phyloP scores from a whole-genome alignment of 441 rosid species.

The Erysimum pusillum region DNA sequence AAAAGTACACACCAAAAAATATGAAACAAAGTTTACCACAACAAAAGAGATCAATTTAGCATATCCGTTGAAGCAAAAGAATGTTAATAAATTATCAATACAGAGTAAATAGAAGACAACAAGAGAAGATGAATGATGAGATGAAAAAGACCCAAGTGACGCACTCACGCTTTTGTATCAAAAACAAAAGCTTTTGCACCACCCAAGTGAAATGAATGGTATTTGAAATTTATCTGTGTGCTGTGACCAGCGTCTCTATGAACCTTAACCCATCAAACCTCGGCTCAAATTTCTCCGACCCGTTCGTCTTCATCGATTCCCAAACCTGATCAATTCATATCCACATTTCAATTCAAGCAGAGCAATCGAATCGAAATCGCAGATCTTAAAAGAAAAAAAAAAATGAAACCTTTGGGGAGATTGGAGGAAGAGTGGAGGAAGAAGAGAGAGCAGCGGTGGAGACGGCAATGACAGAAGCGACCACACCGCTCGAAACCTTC shows the following conservation, averaged over 20 bases:
- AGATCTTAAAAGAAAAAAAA: slow-evolving; percentile 23
- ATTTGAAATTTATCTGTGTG: slow-evolving; percentile 63
- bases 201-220: slow-evolving; percentile 3
- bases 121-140: slow-evolving; percentile 6
- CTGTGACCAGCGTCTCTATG: slow-evolving; percentile 89
- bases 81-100: slow-evolving; percentile 24
- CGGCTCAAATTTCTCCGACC: slow-evolving; percentile 67
- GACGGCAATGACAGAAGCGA: slow-evolving; percentile 70
- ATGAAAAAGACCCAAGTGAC: slow-evolving; percentile 31
- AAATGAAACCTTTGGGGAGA: slow-evolving; percentile 37
- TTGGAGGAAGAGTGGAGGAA: slow-evolving; percentile 48
- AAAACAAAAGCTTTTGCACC: slow-evolving; percentile 40
- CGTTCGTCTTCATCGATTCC: slow-evolving; percentile 30
- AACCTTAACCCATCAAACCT: slow-evolving; percentile 91
- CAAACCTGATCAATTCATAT: slow-evolving; percentile 38
- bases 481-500: slow-evolving; percentile 71
- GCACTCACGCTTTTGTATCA: slow-evolving; percentile 43
- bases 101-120: not conserved
- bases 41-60: not conserved
- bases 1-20: not conserved
- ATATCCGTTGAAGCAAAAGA: slow-evolving; percentile 21
- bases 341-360: not conserved
- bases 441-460: slow-evolving; percentile 68
- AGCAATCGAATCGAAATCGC: slow-evolving; percentile 13
- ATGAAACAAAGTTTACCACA: slow-evolving; percentile 1